Base-by-base conservation (phyloP, 2,329 filamentous ascomycete genomes). In the Trichoderma simmonsii region DNA sequence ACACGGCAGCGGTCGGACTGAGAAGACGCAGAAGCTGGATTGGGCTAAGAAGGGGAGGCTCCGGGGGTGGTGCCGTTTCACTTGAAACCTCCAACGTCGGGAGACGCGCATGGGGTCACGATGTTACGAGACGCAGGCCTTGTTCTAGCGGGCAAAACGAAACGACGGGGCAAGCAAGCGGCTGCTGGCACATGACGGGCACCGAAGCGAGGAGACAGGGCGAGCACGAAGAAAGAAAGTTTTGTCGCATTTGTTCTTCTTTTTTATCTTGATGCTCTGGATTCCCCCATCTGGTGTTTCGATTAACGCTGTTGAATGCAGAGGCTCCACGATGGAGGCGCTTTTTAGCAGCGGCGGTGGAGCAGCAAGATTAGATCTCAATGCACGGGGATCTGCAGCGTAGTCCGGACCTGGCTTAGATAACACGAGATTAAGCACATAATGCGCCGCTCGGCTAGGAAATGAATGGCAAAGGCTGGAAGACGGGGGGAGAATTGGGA, bases 81-180 rank as follows among this genome's bases (percentile, higher is more conserved):
- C 77, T 74, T 84, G 85, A 86, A 85, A 86, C 83, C 76, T 76
- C 78, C 80, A 77, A 77, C 77, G 84, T 86, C 80, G 80, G 85
- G 76, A 71, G 66, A 68, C 24, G 64, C 28, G 64, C 72, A 72
- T 63, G 71, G 67, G 36, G 34, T 24, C 11, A n/a, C 39, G n/a
- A 28, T 62, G 67, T 36, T 70, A 70, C 57, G 57, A 61, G 26
- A 60, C n/a, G 36, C 56, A 32, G 15, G 39, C 36, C 57, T n/a
- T 59, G 57, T 61, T 59, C 67, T 54, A 62, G 67, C 67, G 54
- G 36, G 57, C 36, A 70, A 61, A 70, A 70, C 67, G 39, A 70
- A 70, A 61, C 67, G 43, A 62, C 14, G 56, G 54, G 48, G 39
- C 26, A 28, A 6, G 65, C 48, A 54, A 54, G 48, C 48, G 48